These are phyloP conservation scores for Penicillium sp. DNA, from an alignment of 2,329 filamentous ascomycete species.

Conservation along the genomic window DNA sequence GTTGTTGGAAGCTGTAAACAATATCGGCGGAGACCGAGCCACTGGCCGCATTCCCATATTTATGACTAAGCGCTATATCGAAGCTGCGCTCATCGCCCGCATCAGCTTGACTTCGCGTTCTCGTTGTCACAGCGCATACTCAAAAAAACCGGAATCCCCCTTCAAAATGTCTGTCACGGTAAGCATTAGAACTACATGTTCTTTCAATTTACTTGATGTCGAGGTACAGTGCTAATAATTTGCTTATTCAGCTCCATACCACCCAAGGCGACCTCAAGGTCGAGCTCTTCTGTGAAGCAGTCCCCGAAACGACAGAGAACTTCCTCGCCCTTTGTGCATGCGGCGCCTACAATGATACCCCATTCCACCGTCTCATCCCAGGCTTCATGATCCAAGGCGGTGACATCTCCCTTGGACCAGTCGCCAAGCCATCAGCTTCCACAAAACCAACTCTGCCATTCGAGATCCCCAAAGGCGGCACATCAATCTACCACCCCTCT, in stretches of 20 bases:
- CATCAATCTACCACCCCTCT: constrained; percentile 54
- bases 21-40: neutral
- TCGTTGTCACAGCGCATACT: neutral
- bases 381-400: constrained; percentile 67
- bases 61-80: constrained; percentile 21
- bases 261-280: constrained; percentile 88
- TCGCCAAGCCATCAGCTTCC: constrained; percentile 44
- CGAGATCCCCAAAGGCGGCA: constrained; percentile 56
- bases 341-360: constrained; percentile 60
- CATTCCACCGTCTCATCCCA: constrained; percentile 64
- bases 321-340: constrained; percentile 67
- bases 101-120: constrained; percentile 6
- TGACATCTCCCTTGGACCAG: constrained; percentile 49
- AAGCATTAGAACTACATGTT: constrained; percentile 7
- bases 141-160: neutral
- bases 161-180: constrained; percentile 37
- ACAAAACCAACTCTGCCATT: constrained; percentile 45
- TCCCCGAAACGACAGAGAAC: constrained; percentile 87
- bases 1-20: constrained; percentile 5
- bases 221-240: neutral
- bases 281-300: constrained; percentile 92
- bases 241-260: constrained; percentile 67
- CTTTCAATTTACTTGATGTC: neutral
- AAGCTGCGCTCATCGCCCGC: constrained; percentile 2
- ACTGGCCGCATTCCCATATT: neutral